These are phyloP conservation scores for Lentinula novae-zelandiae DNA, from an alignment of 1,284 basidiomycete species.

Conservation along the genomic window DNA sequence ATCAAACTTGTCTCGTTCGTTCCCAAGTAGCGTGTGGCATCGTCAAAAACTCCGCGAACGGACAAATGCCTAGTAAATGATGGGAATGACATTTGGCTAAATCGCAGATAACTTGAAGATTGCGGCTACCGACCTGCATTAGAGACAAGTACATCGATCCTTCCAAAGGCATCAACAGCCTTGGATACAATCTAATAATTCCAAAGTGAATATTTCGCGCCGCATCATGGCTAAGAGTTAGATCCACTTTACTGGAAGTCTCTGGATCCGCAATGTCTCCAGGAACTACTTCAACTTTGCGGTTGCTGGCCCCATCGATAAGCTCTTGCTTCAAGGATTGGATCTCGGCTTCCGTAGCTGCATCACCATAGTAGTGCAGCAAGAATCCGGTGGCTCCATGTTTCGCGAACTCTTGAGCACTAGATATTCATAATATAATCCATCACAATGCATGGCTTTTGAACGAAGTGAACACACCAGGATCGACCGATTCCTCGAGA, in stretches of 20 bases:
- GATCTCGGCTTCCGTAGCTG: slow-evolving; percentile 51
- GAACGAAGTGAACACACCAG: slow-evolving; percentile 31
- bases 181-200: slow-evolving; percentile 51
- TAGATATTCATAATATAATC: slow-evolving; percentile 11
- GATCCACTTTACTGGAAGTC: slow-evolving; percentile 56
- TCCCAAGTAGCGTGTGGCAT: slow-evolving; percentile 72
- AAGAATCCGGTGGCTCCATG: slow-evolving; percentile 69
- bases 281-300: slow-evolving; percentile 20
- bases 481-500: slow-evolving; percentile 80
- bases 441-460: not conserved
- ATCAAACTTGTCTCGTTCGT: slow-evolving; percentile 52
- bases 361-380: slow-evolving; percentile 69
- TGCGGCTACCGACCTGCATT: slow-evolving; percentile 47
- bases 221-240: not conserved
- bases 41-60: slow-evolving; percentile 76
- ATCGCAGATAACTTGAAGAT: too few relatives aligned
- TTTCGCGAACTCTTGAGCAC: slow-evolving; percentile 57
- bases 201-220: not conserved
- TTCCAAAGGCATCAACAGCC: slow-evolving; percentile 55
- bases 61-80: slow-evolving; percentile 57
- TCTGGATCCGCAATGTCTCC: slow-evolving; percentile 62
- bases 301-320: slow-evolving; percentile 11
- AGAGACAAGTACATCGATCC: slow-evolving; percentile 64
- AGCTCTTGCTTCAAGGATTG: slow-evolving; percentile 17
- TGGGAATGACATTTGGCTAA: not conserved